A percentile compares a stretch with the other conserved stretches of the same genome.
Evolutionary conservation across 108 stramenopile species (phyloP).

Genomic region (Cyclostephanos invisitatus): DNA sequence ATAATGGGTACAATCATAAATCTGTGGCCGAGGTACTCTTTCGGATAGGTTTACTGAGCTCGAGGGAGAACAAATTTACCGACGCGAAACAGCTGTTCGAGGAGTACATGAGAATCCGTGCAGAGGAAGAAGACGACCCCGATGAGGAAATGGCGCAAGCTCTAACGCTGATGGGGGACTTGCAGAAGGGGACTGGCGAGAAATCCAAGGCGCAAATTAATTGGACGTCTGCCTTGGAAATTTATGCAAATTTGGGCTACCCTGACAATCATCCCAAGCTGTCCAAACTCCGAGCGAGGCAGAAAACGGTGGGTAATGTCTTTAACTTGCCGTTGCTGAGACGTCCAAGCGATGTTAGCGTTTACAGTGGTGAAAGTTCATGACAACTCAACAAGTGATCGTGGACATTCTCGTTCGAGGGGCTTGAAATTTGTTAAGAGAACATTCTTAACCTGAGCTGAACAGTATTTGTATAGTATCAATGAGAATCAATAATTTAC

Average conservation of each 20-base stretch:
- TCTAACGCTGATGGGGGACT: constrained; percentile 42
- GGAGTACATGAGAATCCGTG: constrained; percentile 50
- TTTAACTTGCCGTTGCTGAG: not conserved
- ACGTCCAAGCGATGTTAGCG: not conserved
- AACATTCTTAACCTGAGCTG: too few species aligned
- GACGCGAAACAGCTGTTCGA: constrained; percentile 46
- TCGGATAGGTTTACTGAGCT: constrained; percentile 36
- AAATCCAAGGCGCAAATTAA: constrained; percentile 51
- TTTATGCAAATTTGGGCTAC: constrained; percentile 42
- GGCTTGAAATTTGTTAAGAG: too few species aligned
- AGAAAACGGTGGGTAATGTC: constrained; percentile 3
- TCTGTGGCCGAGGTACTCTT: constrained; percentile 41
- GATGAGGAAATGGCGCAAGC: constrained; percentile 53
- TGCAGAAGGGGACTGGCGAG: constrained; percentile 36
- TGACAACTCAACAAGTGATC: not conserved
- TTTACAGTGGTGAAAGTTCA: too few species aligned
- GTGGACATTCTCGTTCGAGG: not conserved
- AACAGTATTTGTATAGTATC: too few species aligned
- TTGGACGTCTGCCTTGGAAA: constrained; percentile 51
- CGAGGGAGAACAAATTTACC: constrained; percentile 23
- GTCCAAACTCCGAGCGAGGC: constrained; percentile 23
- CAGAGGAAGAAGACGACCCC: constrained; percentile 42
- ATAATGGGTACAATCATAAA: constrained; percentile 25
- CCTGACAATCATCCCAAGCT: constrained; percentile 42
- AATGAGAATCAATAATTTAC: too few species aligned